Evolutionary conservation across 257 asterid species (phyloP).

Genomic region (Craterostigma plantagineum): DNA sequence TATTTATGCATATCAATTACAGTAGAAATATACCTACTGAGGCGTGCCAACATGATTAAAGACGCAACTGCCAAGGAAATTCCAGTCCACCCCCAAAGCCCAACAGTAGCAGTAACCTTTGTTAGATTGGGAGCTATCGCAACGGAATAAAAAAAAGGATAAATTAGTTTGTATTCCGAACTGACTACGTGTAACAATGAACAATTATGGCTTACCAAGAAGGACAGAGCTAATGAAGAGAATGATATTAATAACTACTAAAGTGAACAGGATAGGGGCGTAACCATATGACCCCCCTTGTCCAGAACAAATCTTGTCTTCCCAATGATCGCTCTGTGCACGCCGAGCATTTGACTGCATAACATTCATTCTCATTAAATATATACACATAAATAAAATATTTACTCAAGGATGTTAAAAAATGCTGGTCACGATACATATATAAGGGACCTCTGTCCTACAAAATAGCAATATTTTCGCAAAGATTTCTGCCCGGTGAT

Average conservation of each 20-base stretch:
- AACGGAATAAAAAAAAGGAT: slow-evolving; percentile 14
- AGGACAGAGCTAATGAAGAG: slow-evolving; percentile 63
- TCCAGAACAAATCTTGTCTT: slow-evolving; percentile 27
- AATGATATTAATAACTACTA: slow-evolving; percentile 37
- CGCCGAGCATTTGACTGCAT: slow-evolving; percentile 56
- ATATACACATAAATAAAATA: too few relatives aligned
- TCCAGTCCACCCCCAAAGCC: slow-evolving; percentile 87
- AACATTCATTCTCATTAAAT: too few relatives aligned
- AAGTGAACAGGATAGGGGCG: slow-evolving; percentile 64
- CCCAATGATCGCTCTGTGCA: slow-evolving; percentile 37
- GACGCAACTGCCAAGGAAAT: slow-evolving; percentile 62
- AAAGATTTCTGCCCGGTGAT: too few relatives aligned
- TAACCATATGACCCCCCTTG: slow-evolving; percentile 50
- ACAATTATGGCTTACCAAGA: slow-evolving; percentile 77
- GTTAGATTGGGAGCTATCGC: slow-evolving; percentile 66
- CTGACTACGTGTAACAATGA: too few relatives aligned
- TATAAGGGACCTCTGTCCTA: too few relatives aligned
- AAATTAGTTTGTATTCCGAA: too few relatives aligned
- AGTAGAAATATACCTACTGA: slow-evolving; percentile 51
- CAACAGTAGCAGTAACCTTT: slow-evolving; percentile 77
- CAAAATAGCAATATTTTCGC: too few relatives aligned
- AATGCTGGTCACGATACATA: too few relatives aligned
- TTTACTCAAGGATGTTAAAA: too few relatives aligned
- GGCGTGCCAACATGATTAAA: slow-evolving; percentile 51
- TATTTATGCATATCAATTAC: slow-evolving; percentile 2